Evolutionary conservation across 2,329 filamentous ascomycete species (phyloP).

Genomic region (Salinomyces thailandicus): DNA sequence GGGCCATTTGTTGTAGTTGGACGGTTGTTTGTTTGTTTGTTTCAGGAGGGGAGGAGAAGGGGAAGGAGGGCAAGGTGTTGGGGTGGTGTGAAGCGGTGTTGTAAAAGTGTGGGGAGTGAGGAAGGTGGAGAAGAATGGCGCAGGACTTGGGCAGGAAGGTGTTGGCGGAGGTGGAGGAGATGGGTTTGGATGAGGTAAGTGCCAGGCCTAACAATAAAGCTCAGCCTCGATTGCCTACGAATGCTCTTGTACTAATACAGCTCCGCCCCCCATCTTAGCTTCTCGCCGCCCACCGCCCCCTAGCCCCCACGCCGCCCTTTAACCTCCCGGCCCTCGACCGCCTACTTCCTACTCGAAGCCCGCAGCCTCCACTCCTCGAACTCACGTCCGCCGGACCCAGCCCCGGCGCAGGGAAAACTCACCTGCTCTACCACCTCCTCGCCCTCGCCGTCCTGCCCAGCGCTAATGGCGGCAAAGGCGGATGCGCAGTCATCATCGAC

Average conservation of each 20-base stretch:
- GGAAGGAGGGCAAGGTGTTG: too few species aligned
- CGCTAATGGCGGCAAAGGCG: conserved; percentile 35
- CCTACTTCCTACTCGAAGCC: conserved; percentile 7
- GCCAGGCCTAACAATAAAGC: too few species aligned
- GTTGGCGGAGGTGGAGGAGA: conserved; percentile 41
- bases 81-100: too few species aligned
- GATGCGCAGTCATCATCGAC: conserved; percentile 47
- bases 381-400: conserved; percentile 42
- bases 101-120: too few species aligned
- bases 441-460: conserved; percentile 42
- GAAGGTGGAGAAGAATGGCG: conserved; percentile 23
- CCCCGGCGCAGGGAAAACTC: conserved; percentile 47
- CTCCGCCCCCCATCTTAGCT: too few species aligned
- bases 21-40: too few species aligned
- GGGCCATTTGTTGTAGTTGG: too few species aligned
- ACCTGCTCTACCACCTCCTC: conserved; percentile 47
- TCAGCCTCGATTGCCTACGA: too few species aligned
- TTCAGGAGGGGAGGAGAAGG: too few species aligned
- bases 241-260: too few species aligned
- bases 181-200: conserved; percentile 42
- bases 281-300: too few species aligned
- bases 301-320: conserved; percentile 27
- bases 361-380: conserved; percentile 39
- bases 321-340: conserved; percentile 33
- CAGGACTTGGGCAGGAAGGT: conserved; percentile 44